phyloP scores from a whole-genome alignment of 192 early-diverging fungal species.

The Backusella parvicylindrica region DNA sequence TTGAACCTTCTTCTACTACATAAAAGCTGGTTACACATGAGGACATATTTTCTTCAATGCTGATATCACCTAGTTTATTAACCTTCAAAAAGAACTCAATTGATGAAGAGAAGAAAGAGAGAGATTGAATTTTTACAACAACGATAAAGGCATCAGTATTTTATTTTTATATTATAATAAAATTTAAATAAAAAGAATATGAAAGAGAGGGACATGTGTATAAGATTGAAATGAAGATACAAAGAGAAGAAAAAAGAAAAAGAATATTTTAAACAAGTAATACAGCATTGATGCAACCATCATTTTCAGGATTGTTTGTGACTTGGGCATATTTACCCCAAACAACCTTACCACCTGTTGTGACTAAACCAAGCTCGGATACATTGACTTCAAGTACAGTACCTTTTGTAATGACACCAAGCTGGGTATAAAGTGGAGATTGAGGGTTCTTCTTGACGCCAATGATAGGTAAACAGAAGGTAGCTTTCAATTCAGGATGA shows the following conservation, averaged over 20 bases:
- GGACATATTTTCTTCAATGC: no score
- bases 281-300: constrained; percentile 17
- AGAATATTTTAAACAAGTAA: constrained; percentile 11
- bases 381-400: constrained; percentile 89
- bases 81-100: no score
- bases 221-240: background rate
- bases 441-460: constrained; percentile 99
- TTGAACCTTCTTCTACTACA: no score
- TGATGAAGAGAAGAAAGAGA: no score
- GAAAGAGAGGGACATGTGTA: background rate
- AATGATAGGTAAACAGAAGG: constrained; percentile 95
- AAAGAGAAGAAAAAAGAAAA: background rate
- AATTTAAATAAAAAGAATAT: background rate
- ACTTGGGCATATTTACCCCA: constrained; percentile 97
- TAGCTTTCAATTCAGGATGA: constrained; percentile 96
- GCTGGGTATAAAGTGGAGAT: constrained; percentile 91
- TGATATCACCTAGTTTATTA: no score
- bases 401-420: constrained; percentile 98
- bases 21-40: no score
- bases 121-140: background rate
- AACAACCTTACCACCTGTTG: constrained; percentile 95
- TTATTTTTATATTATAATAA: background rate
- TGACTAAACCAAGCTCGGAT: constrained; percentile 93
- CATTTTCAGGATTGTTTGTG: constrained; percentile 86
- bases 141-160: background rate